A percentile compares a stretch with the other conserved stretches of the same genome.
phyloP scores from a whole-genome alignment of 164 flowering plant species.

The Piper betle region DNA sequence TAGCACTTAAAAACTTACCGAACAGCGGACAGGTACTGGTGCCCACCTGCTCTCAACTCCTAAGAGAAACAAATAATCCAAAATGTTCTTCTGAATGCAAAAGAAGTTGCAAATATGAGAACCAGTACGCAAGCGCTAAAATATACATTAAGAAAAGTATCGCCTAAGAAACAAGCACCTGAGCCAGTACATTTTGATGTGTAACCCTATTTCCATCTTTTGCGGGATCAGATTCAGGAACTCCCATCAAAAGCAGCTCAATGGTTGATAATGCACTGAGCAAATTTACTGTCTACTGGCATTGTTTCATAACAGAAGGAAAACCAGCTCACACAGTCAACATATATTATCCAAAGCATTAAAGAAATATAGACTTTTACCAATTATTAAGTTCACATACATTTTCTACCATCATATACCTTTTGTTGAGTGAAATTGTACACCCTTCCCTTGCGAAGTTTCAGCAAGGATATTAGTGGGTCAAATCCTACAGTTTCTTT shows the following conservation, averaged over 20 bases:
- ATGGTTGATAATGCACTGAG: constrained; percentile 80
- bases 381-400: constrained; percentile 1
- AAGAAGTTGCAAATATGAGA: neutral
- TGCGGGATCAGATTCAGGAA: constrained; percentile 43
- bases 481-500: constrained; percentile 96
- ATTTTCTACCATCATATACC: constrained; percentile 32
- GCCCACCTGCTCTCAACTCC: constrained; percentile 99
- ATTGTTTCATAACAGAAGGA: constrained; percentile 23
- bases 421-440: constrained; percentile 91
- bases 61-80: constrained; percentile 78
- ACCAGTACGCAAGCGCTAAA: neutral
- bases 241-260: constrained; percentile 50
- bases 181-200: constrained; percentile 73
- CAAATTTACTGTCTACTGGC: constrained; percentile 91
- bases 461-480: constrained; percentile 66
- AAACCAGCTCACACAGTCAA: constrained; percentile 17
- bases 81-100: constrained; percentile 46
- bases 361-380: neutral
- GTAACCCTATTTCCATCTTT: constrained; percentile 50
- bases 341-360: neutral
- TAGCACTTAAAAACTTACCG: constrained; percentile 34
- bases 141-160: neutral
- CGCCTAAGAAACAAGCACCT: constrained; percentile 36
- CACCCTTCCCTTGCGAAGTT: constrained; percentile 54
- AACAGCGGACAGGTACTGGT: constrained; percentile 77